Evolutionary conservation across 805 yeast genomes (phyloP).

Genomic region (Candida endomychidarum): DNA sequence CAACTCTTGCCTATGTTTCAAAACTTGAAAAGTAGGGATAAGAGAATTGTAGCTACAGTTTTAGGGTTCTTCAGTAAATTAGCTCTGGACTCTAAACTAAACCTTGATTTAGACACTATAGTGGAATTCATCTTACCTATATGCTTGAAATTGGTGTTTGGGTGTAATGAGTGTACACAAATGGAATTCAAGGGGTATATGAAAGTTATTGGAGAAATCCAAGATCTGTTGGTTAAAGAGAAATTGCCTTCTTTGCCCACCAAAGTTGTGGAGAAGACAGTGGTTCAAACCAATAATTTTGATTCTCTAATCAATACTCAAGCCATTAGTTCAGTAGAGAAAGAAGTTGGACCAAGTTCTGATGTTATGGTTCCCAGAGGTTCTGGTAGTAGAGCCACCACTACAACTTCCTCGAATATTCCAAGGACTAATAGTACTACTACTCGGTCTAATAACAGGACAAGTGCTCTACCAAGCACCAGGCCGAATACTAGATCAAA

Average conservation of each 20-base stretch:
- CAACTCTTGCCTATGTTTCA: conserved; percentile 77
- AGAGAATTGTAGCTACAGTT: conserved; percentile 51
- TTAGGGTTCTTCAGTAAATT: conserved; percentile 52
- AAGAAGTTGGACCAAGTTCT: conserved; percentile 12
- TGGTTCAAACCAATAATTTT: conserved; percentile 17
- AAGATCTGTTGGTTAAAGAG: conserved; percentile 19
- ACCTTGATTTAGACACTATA: conserved; percentile 28
- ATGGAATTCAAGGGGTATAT: conserved; percentile 33
- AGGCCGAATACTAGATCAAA: neutral
- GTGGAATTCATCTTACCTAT: conserved; percentile 32
- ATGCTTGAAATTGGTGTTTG: conserved; percentile 34
- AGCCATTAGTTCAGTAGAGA: conserved; percentile 12
- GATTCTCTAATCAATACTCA: conserved; percentile 29
- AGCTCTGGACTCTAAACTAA: conserved; percentile 38
- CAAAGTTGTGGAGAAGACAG: conserved; percentile 6
- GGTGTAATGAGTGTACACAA: conserved; percentile 38
- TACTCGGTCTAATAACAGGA: no score
- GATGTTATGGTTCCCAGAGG: conserved; percentile 24
- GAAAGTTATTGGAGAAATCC: conserved; percentile 21
- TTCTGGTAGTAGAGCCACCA: neutral
- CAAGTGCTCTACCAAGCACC: no score
- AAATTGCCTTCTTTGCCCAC: conserved; percentile 21
- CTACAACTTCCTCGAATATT: no score
- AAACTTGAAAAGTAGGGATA: conserved; percentile 74
- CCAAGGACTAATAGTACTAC: conserved; percentile 6